Conservation (phyloP, 2,329 filamentous ascomycete species). For the Sporothrix inflata region DNA sequence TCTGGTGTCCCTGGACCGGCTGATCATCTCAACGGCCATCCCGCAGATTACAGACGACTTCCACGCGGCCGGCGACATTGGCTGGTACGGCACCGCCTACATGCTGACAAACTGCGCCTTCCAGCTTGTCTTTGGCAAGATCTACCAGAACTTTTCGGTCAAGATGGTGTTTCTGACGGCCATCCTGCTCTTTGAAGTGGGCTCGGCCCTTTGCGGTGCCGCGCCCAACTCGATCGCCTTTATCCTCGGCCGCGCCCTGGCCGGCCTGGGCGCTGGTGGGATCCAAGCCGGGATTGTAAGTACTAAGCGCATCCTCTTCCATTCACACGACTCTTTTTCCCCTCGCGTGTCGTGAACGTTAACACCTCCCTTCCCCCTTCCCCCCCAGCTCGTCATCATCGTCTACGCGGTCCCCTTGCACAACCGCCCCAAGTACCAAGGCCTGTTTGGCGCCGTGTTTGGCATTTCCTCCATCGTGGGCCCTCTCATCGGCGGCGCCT, state of each 20-base stretch:
- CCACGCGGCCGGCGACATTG: conserved; percentile 20
- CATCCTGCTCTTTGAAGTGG: conserved; percentile 37
- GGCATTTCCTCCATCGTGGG: conserved; percentile 43
- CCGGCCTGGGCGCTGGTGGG: not conserved
- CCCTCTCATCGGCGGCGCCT: conserved; percentile 46
- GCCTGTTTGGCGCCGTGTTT: conserved; percentile 45
- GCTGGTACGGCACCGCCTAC: conserved; percentile 30
- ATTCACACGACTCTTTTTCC: not conserved
- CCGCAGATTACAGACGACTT: conserved; percentile 26
- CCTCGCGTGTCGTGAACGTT: no score
- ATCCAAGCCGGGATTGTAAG: conserved; percentile 40
- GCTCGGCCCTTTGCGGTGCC: conserved; percentile 43
- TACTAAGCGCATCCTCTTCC: no score
- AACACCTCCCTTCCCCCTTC: no score
- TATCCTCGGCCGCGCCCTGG: not conserved
- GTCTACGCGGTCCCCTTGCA: conserved; percentile 42
- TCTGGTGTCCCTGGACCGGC: not conserved
- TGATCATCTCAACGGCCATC: conserved; percentile 34
- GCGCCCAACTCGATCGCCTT: conserved; percentile 6
- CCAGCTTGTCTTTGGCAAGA: conserved; percentile 46
- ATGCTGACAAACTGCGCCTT: conserved; percentile 26
- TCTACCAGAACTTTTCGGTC: conserved; percentile 36
- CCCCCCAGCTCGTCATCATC: conserved; percentile 38
- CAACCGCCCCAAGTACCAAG: conserved; percentile 42
- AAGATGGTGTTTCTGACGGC: not conserved